Conservation (phyloP, 2,329 filamentous ascomycete genomes). For the Colletotrichum tamarilloi region DNA sequence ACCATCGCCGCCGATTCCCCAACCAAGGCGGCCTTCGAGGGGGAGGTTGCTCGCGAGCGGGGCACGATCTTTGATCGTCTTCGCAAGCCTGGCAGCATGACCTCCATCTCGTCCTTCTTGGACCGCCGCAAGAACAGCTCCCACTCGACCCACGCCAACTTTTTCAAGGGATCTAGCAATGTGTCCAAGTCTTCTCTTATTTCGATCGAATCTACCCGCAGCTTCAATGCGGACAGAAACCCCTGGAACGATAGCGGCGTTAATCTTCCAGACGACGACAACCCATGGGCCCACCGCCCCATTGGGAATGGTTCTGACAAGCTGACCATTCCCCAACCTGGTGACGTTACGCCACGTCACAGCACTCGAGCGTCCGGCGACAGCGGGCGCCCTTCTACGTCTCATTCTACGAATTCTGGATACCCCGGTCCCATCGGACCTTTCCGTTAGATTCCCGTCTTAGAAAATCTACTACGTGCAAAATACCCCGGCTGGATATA, state of each 20-base stretch:
- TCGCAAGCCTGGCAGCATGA: slow-evolving; percentile 93
- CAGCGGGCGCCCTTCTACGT: slow-evolving; percentile 92
- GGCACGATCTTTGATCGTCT: slow-evolving; percentile 91
- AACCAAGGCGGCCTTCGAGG: slow-evolving; percentile 84
- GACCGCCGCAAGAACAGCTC: slow-evolving; percentile 95
- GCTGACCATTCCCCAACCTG: slow-evolving; percentile 75
- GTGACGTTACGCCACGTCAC: slow-evolving; percentile 87
- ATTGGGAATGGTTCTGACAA: slow-evolving; percentile 75
- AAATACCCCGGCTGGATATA: slow-evolving; percentile 75
- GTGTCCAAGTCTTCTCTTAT: slow-evolving; percentile 95
- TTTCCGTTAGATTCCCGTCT: slow-evolving; percentile 78
- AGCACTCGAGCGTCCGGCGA: slow-evolving; percentile 86
- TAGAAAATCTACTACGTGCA: slow-evolving; percentile 59
- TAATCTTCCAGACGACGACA: slow-evolving; percentile 90
- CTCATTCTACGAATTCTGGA: slow-evolving; percentile 95
- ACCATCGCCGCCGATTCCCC: slow-evolving; percentile 87
- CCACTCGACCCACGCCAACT: slow-evolving; percentile 81
- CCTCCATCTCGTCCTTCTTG: slow-evolving; percentile 94
- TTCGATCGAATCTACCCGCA: slow-evolving; percentile 94
- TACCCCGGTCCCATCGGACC: slow-evolving; percentile 93
- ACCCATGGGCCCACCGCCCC: slow-evolving; percentile 71
- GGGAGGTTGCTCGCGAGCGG: slow-evolving; percentile 82
- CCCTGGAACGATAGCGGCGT: slow-evolving; percentile 98
- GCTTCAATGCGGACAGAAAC: slow-evolving; percentile 90
- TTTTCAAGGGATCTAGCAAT: slow-evolving; percentile 93